Evolutionary conservation across 768 basidiomycete genomes (phyloP), one percentile per base, ranked within the genome.

Genomic region (Coprinopsis strossmayeri): DNA sequence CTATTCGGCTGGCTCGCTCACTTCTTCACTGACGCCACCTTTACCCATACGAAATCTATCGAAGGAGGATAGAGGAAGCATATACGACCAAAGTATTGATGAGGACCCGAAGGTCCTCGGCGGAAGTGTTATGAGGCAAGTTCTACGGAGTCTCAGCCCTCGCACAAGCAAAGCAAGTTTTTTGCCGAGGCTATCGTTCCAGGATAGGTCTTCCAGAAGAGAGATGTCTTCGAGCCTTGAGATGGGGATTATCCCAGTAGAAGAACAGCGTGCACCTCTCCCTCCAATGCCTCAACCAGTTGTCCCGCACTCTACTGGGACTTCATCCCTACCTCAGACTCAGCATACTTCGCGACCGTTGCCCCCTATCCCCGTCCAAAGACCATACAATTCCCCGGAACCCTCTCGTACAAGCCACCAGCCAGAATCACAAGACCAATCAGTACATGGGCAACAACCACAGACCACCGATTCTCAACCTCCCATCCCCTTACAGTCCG

Each of bases 71-170:
- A 51, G 55, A 21, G 62, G 57, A 13, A 62, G 59, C 23, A 53
- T 60, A 5, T 57, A 61, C 23, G 59, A 61, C 11, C 56, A 54
- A 23, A 46, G 37, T 46, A 57, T 46, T 32, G 65, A 67, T 40
- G 64, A 64, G 45, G 51, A 57, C 17, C 55, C 54, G 4, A 65
- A 62, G 44, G 57, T 65, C 13, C 56, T 61, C 25, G 61, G 62
- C 25, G 59, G 59, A 23, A 59, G 60, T 18, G 57, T 55, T 25
- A 57, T 71, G 17, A 69, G 70, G 24, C 67, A 69, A 25, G 74
- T 74, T 1, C 59, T 74, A 3, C 62, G 74, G 34, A 68, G 61
- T 39, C 56, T 77, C 49, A 74, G 74, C 49, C 76, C 76, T 3
- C 67, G 76, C 24, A 76, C 66, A 3, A 37, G 46, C 34, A 40